A percentile compares a stretch with the other conserved stretches of the same genome.
Conservation (phyloP, 2,329 filamentous ascomycete species). For the Pseudogymnoascus sp. region DNA sequence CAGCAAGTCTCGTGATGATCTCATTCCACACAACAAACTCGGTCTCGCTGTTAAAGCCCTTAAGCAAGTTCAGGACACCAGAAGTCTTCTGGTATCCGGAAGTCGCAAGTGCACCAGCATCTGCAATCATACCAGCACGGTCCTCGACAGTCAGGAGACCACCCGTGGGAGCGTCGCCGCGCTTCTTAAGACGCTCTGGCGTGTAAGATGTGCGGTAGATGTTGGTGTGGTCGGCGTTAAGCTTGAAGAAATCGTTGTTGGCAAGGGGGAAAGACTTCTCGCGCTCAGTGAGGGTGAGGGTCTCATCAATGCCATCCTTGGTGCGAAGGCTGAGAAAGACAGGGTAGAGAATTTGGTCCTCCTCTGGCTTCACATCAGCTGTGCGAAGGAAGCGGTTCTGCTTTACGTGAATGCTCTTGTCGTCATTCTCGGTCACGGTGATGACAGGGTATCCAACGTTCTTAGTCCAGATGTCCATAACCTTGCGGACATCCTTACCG, state of each 20-base stretch:
- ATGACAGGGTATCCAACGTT: constrained; percentile 91
- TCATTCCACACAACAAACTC: constrained; percentile 96
- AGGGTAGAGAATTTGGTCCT: constrained; percentile 81
- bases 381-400: constrained; percentile 94
- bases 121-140: constrained; percentile 87
- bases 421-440: constrained; percentile 70
- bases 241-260: constrained; percentile 84
- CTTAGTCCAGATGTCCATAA: constrained; percentile 97
- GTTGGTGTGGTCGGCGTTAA: constrained; percentile 90
- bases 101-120: constrained; percentile 80
- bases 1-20: constrained; percentile 69
- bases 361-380: constrained; percentile 86
- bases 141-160: constrained; percentile 82
- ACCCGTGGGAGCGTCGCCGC: constrained; percentile 77
- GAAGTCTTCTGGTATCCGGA: constrained; percentile 94
- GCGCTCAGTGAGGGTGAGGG: constrained; percentile 62
- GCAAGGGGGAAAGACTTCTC: constrained; percentile 73
- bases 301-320: constrained; percentile 74
- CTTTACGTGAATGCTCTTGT: constrained; percentile 73
- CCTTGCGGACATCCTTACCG: constrained; percentile 80
- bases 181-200: constrained; percentile 75
- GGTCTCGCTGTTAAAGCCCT: constrained; percentile 76
- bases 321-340: constrained; percentile 83
- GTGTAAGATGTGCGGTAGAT: constrained; percentile 88
- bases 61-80: constrained; percentile 75